A percentile compares a stretch with the other conserved stretches of the same genome.
Conservation (phyloP, 371 early-diverging fungal species). For the Mucor saturninus region DNA sequence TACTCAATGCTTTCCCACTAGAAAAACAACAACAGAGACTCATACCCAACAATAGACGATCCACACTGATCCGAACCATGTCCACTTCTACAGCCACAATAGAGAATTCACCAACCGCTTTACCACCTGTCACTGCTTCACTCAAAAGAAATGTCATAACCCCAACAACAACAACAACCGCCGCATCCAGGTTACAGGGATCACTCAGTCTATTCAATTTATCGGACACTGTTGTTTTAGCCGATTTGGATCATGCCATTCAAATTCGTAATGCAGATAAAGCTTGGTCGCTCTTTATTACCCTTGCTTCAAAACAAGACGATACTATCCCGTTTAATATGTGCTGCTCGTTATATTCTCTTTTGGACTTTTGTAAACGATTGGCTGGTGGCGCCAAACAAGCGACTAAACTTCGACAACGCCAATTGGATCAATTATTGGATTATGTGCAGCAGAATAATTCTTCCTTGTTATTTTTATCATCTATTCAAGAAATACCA, state of each 20-base stretch:
- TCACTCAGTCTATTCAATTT: constrained; percentile 35
- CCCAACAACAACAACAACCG: not conserved
- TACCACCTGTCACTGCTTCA: not conserved
- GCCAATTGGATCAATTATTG: constrained; percentile 37
- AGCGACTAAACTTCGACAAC: constrained; percentile 25
- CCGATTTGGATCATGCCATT: constrained; percentile 44
- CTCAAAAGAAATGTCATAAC: not conserved
- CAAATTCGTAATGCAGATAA: constrained; percentile 42
- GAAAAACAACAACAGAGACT: constrained; percentile 17
- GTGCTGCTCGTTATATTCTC: constrained; percentile 40
- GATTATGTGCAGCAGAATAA: constrained; percentile 35
- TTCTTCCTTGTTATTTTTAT: constrained; percentile 28
- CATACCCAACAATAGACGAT: constrained; percentile 29
- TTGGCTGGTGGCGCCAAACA: constrained; percentile 16
- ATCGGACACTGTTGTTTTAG: constrained; percentile 28
- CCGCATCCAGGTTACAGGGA: constrained; percentile 18
- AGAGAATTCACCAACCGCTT: constrained; percentile 14
- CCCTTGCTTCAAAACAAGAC: constrained; percentile 32
- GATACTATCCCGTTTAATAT: constrained; percentile 29
- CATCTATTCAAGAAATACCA: constrained; percentile 30
- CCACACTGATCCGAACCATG: constrained; percentile 16
- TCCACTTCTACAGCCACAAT: constrained; percentile 22
- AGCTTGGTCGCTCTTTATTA: constrained; percentile 46
- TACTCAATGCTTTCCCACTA: constrained; percentile 33
- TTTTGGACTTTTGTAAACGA: constrained; percentile 39